These are phyloP conservation scores for Carpinus fangiana DNA, from an alignment of 306 rosid species.

Conservation along the genomic window DNA sequence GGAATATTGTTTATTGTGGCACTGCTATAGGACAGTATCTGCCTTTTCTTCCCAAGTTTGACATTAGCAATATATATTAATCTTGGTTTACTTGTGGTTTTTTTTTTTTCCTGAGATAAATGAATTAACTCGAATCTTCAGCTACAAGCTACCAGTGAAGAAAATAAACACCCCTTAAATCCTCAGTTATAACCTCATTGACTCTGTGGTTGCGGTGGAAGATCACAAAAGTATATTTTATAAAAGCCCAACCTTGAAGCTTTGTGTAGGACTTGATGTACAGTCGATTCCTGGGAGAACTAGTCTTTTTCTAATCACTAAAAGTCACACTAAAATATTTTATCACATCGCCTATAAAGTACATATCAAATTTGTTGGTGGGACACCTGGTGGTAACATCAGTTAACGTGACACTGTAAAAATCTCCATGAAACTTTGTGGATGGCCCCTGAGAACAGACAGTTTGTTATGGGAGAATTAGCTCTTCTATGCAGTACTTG, in stretches of 20 bases:
- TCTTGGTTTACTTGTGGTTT: background rate
- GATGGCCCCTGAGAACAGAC: background rate
- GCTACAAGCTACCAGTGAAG: too few relatives aligned
- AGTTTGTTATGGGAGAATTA: background rate
- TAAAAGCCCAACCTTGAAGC: conserved; percentile 11
- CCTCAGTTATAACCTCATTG: conserved; percentile 17
- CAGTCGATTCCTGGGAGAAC: background rate
- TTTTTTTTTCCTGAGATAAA: background rate
- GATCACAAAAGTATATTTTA: conserved; percentile 5
- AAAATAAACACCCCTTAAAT: background rate
- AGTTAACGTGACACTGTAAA: background rate
- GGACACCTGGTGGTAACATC: background rate
- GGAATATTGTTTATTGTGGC: background rate
- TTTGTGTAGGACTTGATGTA: background rate
- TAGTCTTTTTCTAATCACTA: background rate
- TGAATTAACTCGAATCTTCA: background rate
- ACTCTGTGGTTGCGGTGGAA: conserved; percentile 1
- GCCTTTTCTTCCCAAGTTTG: background rate
- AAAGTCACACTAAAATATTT: background rate
- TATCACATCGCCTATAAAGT: background rate
- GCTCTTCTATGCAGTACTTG: background rate
- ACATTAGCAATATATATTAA: background rate
- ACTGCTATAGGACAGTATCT: background rate
- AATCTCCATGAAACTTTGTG: background rate
- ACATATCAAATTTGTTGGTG: background rate